Evolutionary conservation across 371 early-diverging fungal species (phyloP).

Genomic region (Actinomucor elegans): DNA sequence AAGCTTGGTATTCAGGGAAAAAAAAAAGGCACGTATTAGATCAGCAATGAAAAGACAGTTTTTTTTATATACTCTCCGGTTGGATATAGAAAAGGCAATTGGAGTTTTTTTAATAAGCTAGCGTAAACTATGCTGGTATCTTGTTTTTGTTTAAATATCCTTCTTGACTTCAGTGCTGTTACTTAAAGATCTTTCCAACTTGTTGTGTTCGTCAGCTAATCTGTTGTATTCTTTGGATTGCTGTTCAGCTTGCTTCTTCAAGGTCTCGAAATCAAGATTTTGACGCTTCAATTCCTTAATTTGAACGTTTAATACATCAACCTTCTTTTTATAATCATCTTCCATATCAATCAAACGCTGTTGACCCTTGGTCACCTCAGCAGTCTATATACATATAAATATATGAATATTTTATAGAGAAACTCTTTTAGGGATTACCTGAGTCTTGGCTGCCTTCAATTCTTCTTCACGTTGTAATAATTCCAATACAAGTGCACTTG

Average conservation of each 20-base stretch:
- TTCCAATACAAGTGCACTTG: conserved; percentile 66
- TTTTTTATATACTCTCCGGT: neutral
- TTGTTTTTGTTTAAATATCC: conserved; percentile 9
- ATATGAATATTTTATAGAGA: too few relatives aligned
- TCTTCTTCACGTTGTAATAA: conserved; percentile 64
- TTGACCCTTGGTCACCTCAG: conserved; percentile 17
- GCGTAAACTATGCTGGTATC: neutral
- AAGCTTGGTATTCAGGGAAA: neutral
- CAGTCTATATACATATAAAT: conserved; percentile 2
- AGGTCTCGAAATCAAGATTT: conserved; percentile 61
- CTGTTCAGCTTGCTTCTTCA: conserved; percentile 77
- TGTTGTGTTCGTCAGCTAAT: conserved; percentile 69
- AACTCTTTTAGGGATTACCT: too few relatives aligned
- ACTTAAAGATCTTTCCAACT: conserved; percentile 39
- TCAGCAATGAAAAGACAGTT: neutral
- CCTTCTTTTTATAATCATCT: conserved; percentile 21
- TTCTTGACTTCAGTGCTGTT: conserved; percentile 12
- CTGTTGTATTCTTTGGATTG: conserved; percentile 71
- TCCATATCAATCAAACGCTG: conserved; percentile 28
- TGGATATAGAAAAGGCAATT: neutral
- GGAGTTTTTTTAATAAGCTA: neutral
- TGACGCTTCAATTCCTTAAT: conserved; percentile 54
- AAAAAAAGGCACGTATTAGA: too few relatives aligned
- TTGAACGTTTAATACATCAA: conserved; percentile 29
- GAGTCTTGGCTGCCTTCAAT: conserved; percentile 48